Base-by-base conservation (phyloP, 345 rosid species). In the Noccaea bulbosa region DNA sequence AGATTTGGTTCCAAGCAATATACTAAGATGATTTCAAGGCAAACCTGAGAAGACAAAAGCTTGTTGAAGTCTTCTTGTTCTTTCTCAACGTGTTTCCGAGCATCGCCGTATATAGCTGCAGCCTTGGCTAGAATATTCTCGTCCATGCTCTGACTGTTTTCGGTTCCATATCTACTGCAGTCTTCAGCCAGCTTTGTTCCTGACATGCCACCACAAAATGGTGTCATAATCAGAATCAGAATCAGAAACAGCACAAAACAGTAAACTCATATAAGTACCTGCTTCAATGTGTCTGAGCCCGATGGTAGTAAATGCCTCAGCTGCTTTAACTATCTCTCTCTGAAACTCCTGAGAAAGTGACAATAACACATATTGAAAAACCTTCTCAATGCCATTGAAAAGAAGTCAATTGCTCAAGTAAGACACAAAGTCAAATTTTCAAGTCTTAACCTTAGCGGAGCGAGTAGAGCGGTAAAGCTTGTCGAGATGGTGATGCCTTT, bases 51-150 rank as follows among this genome's bases (percentile, higher is more conserved):
- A 75, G 88, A 80, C 67, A 91, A 71, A 47, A 84, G 76, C 65
- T 79, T 80, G 77, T 84, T 87, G 52, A 81, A 87, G 47, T 93
- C 98, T 73, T 91, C 98, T 64, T 86, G 91, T 79, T 93, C 98
- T 79, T 89, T 89, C 74, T 86, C 97, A 17, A 86, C 87, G 69
- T 93, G 97, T 76, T 89, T 89, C 46, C 83, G 76, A 78, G 96
- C 90, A 85, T 89, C 98, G 46, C 98, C 96, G 47, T 91, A 93
- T 72, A 91, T 82, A 49, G 94, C 96, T 24, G 96, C 97, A 78
- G 96, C 90, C 76, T 91, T 91, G 16, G 97, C 96, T 5, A 93
- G 80, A 45, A 89, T 69, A 78, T 85, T 91, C 51, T 91, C 91
- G 11, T 85, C 81, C 65, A 89, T 85, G 77, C 81, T 76, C 64